Conservation (phyloP, 257 asterid genomes). For the Rauvolfia tetraphylla region DNA sequence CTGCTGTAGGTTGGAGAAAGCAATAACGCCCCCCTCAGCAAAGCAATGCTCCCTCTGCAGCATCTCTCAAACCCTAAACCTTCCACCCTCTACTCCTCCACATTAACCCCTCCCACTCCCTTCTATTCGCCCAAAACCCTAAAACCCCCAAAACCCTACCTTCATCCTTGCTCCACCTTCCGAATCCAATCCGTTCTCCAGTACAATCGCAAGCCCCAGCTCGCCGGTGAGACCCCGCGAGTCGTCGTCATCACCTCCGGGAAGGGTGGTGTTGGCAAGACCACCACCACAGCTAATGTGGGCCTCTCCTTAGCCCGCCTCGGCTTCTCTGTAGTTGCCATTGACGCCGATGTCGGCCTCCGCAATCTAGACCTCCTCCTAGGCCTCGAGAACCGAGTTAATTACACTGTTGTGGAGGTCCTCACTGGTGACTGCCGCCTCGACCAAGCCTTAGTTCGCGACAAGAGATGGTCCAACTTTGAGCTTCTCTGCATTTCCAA, state of each 20-base stretch:
- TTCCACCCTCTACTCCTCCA: constrained; percentile 30
- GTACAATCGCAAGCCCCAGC: constrained; percentile 96
- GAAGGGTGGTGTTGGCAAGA: constrained; percentile 95
- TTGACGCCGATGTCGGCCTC: constrained; percentile 95
- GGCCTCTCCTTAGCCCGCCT: constrained; percentile 90
- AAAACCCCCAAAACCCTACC: constrained; percentile 35
- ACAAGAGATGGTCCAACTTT: constrained; percentile 94
- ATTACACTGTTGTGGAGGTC: constrained; percentile 90
- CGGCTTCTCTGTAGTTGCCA: constrained; percentile 90
- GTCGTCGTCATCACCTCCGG: constrained; percentile 97
- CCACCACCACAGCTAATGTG: constrained; percentile 94
- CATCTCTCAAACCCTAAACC: constrained; percentile 44
- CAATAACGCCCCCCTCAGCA: not conserved
- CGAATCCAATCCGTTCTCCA: constrained; percentile 61
- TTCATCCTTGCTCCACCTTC: not conserved
- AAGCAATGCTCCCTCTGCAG: constrained; percentile 51
- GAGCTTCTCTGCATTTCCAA: constrained; percentile 90
- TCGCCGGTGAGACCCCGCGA: constrained; percentile 85
- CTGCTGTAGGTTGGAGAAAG: not conserved
- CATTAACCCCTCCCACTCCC: constrained; percentile 22
- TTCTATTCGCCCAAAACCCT: constrained; percentile 31
- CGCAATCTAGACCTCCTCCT: constrained; percentile 92
- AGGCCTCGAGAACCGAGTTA: constrained; percentile 93
- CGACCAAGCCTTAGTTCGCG: constrained; percentile 92
- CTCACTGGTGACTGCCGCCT: constrained; percentile 96